Evolutionary conservation across 106 monocot species (phyloP).

Genomic region (Dactylorhiza incarnata): DNA sequence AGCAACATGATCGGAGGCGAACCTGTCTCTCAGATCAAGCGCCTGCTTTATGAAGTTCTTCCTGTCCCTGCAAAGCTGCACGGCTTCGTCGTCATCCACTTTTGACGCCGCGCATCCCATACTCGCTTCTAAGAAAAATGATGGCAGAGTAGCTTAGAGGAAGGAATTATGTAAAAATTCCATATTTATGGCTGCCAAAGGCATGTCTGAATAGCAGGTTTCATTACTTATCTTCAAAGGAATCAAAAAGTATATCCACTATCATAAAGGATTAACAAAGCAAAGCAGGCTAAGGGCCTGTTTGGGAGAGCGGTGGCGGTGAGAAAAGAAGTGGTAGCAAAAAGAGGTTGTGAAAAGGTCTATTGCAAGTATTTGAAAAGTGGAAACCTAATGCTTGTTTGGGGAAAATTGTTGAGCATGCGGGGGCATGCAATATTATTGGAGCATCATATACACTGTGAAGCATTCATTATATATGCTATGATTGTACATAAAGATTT

Average conservation of each 20-base stretch:
- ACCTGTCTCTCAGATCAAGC: slow-evolving; percentile 54
- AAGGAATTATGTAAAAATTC: not conserved
- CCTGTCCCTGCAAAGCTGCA: slow-evolving; percentile 79
- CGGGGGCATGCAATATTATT: too few species aligned
- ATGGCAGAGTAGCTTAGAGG: not conserved
- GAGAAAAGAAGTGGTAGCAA: too few species aligned
- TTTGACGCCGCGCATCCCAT: slow-evolving; percentile 93
- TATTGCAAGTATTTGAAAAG: too few species aligned
- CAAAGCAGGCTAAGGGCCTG: not conserved
- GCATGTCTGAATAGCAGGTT: not conserved
- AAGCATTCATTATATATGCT: too few species aligned
- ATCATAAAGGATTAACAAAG: not conserved
- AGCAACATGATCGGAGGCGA: slow-evolving; percentile 58
- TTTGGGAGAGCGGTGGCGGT: too few species aligned
- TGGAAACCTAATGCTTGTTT: too few species aligned
- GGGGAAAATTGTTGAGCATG: too few species aligned
- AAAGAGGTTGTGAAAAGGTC: too few species aligned
- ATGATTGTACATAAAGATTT: too few species aligned
- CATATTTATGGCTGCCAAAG: not conserved
- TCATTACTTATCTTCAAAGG: not conserved
- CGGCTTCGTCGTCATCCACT: slow-evolving; percentile 69
- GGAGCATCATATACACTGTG: too few species aligned
- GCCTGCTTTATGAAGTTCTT: slow-evolving; percentile 85
- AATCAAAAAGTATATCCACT: not conserved
- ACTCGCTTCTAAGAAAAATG: slow-evolving; percentile 5